Conservation (phyloP, 495 filamentous ascomycete species). For the Physcia stellaris region DNA sequence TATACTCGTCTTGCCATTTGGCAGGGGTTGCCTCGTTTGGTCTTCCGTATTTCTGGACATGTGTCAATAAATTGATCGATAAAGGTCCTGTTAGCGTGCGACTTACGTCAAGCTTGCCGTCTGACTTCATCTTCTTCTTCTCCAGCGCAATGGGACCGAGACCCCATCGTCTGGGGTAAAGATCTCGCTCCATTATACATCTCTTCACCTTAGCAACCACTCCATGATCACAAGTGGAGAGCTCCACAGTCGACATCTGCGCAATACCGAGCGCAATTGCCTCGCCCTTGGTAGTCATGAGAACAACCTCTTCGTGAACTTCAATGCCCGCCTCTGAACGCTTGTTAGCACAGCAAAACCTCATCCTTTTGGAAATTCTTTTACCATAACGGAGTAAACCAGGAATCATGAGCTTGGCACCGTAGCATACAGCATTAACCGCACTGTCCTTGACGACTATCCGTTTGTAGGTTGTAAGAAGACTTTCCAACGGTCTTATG, state of each 20-base stretch:
- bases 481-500: conserved; percentile 78
- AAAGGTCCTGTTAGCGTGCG: neutral
- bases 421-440: conserved; percentile 93
- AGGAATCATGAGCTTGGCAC: conserved; percentile 95
- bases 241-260: conserved; percentile 87
- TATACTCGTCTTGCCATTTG: conserved; percentile 81
- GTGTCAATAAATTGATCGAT: conserved; percentile 5
- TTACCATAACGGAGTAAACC: conserved; percentile 79
- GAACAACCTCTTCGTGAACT: conserved; percentile 79
- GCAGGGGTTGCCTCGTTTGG: conserved; percentile 83
- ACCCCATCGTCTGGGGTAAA: conserved; percentile 92
- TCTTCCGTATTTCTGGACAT: conserved; percentile 68
- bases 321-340: conserved; percentile 66
- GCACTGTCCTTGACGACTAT: conserved; percentile 96
- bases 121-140: conserved; percentile 99
- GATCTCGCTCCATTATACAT: conserved; percentile 96
- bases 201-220: conserved; percentile 96
- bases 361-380: conserved; percentile 11
- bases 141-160: conserved; percentile 77
- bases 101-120: conserved; percentile 81
- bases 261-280: conserved; percentile 92
- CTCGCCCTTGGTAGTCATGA: conserved; percentile 98
- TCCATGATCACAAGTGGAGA: conserved; percentile 87
- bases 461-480: conserved; percentile 83
- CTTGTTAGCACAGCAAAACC: conserved; percentile 8